Evolutionary conservation across 2,329 filamentous ascomycete species (phyloP), one percentile per base, ranked within the genome.

Genomic region (Aureobasidium sp.): DNA sequence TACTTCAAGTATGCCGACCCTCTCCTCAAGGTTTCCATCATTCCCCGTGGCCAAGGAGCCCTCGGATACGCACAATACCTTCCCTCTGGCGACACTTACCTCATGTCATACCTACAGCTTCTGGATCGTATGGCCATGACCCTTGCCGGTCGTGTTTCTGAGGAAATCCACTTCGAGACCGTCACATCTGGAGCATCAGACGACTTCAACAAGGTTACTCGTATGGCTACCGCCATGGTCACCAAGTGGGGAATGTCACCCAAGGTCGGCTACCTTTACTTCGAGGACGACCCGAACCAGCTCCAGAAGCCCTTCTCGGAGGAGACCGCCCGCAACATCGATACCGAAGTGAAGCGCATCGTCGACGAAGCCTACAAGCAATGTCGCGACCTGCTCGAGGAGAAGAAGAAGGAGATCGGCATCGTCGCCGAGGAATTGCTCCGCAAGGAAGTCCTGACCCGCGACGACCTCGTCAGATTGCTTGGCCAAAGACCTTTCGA

Each of bases 61-160:
- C 81, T 99, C 17, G 94, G 94, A 9, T 99, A 99, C 71, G 94
- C 94, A 1, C 94, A 99, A 74, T 97, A 97, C 73, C 82, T 99
- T n/a, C 94, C 94, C 0, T 82, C 87, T 23, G 86, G 86, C 60
- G 94, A 99, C 71, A 90, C 90, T 9, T 97, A 97, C 74, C 83
- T 99, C 65, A 94, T 99, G 92, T 96, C 88, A 70, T 87, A 90
- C 65, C 87, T 92, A 72, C 94, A 99, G 76, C 81, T 99, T 43
- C 96, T 97, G 90, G 94, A 99, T 74, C 91, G 94, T 67, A 99
- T 99, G 94, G 94, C 94, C 65, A 99, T 99, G 94, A 96, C 93
- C 2, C 86, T 99, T 60, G 94, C 92, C 67, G 94, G 94, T 1
- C 90, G 94, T 65, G 89, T 99, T 25, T 94, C 88, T 21, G 94